These are phyloP conservation scores for Perkinsus olseni DNA, from an alignment of 169 alveolate genomes.

Conservation along the genomic window DNA sequence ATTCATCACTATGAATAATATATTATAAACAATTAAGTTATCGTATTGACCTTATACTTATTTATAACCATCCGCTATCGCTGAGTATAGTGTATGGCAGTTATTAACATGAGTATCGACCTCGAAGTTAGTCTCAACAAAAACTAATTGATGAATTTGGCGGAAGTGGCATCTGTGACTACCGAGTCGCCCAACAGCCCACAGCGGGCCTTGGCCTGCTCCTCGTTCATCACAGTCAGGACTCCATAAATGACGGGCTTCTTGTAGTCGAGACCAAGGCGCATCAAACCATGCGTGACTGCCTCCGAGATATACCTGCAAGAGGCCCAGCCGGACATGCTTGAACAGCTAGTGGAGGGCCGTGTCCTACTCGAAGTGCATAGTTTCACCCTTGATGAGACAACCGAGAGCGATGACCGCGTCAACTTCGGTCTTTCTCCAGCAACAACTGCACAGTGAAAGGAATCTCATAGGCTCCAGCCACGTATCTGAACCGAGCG, in stretches of 20 bases:
- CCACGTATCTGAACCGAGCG: neutral
- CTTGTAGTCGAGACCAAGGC: neutral
- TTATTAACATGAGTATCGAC: too few relatives aligned
- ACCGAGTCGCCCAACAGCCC: neutral
- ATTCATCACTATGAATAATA: too few relatives aligned
- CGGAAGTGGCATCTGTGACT: neutral
- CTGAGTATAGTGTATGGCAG: too few relatives aligned
- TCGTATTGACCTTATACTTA: too few relatives aligned
- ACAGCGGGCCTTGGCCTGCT: neutral
- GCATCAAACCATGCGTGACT: conserved; percentile 12
- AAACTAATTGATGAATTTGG: too few relatives aligned
- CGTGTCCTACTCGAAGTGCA: neutral
- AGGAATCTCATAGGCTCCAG: neutral
- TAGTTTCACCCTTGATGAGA: neutral
- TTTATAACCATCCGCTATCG: too few relatives aligned
- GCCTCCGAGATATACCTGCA: conserved; percentile 6
- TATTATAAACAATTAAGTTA: too few relatives aligned
- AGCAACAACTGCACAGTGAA: neutral
- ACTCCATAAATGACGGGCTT: conserved; percentile 10
- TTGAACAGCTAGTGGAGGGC: neutral
- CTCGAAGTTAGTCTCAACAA: too few relatives aligned
- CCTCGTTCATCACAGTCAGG: neutral
- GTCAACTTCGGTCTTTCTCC: neutral
- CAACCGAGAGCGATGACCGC: neutral
- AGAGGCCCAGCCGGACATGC: too few relatives aligned